Conservation (phyloP, 148 eudicot species). For the Cornus kousa region DNA sequence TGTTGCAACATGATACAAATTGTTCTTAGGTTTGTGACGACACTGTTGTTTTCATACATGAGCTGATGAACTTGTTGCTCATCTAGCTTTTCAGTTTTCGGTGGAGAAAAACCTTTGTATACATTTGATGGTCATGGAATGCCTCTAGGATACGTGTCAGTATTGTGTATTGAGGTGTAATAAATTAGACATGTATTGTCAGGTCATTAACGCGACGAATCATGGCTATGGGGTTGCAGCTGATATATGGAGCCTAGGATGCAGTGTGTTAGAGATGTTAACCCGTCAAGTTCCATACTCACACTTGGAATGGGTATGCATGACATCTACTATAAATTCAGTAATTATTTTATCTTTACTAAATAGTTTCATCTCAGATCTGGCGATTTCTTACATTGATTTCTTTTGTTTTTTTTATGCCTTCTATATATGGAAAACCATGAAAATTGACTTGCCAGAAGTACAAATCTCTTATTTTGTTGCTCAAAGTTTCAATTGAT, state of each 20-base stretch:
- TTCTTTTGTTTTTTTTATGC: neutral
- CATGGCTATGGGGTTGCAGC: conserved; percentile 62
- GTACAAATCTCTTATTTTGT: neutral
- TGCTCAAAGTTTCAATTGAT: neutral
- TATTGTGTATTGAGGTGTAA: neutral
- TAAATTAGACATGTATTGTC: conserved; percentile 8
- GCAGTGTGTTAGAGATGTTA: conserved; percentile 66
- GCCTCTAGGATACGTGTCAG: neutral
- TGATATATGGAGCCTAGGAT: conserved; percentile 78
- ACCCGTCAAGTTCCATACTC: conserved; percentile 50
- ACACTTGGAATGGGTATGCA: conserved; percentile 46
- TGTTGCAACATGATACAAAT: neutral
- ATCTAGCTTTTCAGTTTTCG: neutral
- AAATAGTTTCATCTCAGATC: neutral
- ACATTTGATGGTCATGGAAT: neutral
- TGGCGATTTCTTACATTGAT: neutral
- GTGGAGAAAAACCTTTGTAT: neutral
- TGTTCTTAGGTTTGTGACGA: neutral
- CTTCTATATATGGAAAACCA: neutral
- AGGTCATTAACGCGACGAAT: conserved; percentile 47
- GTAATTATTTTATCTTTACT: neutral
- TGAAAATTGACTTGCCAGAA: neutral
- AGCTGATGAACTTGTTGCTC: neutral
- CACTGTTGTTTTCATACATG: neutral
- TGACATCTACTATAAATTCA: conserved; percentile 10